These are phyloP conservation scores for Microbotryum lychnidis-dioicae DNA, from an alignment of 1,284 basidiomycete species.

Conservation along the genomic window DNA sequence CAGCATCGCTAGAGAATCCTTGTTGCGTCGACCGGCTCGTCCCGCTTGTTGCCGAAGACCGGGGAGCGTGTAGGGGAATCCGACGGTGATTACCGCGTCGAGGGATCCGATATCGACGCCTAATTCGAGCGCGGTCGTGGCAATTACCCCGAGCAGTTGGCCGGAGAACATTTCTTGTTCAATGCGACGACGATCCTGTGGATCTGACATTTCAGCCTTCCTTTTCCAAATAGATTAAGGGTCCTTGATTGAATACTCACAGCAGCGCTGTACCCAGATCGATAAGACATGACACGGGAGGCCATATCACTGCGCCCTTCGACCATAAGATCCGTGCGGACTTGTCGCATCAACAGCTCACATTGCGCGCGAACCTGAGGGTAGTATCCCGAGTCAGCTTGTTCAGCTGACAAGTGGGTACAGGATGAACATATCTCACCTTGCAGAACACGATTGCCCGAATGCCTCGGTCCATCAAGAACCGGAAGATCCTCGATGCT, in stretches of 20 bases:
- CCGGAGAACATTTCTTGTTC: slow-evolving; percentile 81
- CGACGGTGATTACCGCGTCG: slow-evolving; percentile 82
- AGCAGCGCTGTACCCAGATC: slow-evolving; percentile 63
- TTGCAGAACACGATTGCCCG: slow-evolving; percentile 82
- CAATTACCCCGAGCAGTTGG: slow-evolving; percentile 69
- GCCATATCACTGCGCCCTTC: slow-evolving; percentile 71
- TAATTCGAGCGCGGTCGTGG: slow-evolving; percentile 82
- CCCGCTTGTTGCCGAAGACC: slow-evolving; percentile 71
- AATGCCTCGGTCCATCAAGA: slow-evolving; percentile 70
- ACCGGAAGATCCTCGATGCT: slow-evolving; percentile 65
- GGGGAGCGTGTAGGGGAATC: slow-evolving; percentile 57
- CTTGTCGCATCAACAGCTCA: slow-evolving; percentile 72
- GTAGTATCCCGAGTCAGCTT: not conserved
- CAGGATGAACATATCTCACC: slow-evolving; percentile 42
- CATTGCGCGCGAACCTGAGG: slow-evolving; percentile 65
- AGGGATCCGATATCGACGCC: slow-evolving; percentile 83
- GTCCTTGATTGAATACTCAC: slow-evolving; percentile 33
- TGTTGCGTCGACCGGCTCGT: slow-evolving; percentile 70
- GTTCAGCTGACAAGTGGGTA: not conserved
- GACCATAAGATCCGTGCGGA: slow-evolving; percentile 62
- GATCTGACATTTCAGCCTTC: not conserved
- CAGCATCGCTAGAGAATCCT: slow-evolving; percentile 72
- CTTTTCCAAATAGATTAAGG: too few relatives aligned
- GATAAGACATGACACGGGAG: slow-evolving; percentile 69
- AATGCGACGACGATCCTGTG: slow-evolving; percentile 68